Evolutionary conservation across 176 grass and related monocot species (phyloP).

Genomic region (Ananas comosus): DNA sequence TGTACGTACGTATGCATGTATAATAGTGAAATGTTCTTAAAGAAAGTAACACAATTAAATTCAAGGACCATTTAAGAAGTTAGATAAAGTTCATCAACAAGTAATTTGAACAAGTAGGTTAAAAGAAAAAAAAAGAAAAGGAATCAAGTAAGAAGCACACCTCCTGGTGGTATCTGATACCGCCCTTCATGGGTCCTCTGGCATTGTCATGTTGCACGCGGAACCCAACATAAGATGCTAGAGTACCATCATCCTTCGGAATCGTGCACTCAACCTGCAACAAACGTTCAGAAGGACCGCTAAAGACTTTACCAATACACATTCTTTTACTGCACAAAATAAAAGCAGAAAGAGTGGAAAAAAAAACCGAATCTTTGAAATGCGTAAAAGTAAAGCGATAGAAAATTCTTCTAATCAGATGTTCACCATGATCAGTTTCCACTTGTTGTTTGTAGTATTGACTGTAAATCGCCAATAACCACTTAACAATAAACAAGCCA

Average conservation of each 20-base stretch:
- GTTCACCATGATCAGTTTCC: too few relatives aligned
- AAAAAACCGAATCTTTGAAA: background rate
- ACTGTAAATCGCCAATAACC: background rate
- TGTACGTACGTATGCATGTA: too few relatives aligned
- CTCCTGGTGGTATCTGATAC: conserved; percentile 93
- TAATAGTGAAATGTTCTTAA: background rate
- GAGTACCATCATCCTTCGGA: conserved; percentile 76
- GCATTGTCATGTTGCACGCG: conserved; percentile 82
- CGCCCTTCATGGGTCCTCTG: conserved; percentile 93
- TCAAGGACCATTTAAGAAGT: conserved; percentile 22
- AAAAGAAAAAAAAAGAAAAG: conserved; percentile 14
- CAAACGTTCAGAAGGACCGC: conserved; percentile 8
- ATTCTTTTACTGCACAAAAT: background rate
- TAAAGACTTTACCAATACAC: background rate
- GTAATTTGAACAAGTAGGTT: conserved; percentile 14
- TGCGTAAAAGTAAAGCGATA: background rate
- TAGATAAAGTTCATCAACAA: conserved; percentile 16
- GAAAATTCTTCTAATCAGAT: too few relatives aligned
- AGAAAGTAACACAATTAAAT: background rate
- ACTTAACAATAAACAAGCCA: background rate
- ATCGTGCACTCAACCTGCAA: conserved; percentile 87
- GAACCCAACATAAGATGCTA: conserved; percentile 78
- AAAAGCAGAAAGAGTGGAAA: background rate
- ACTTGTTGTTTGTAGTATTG: too few relatives aligned
- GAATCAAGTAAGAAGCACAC: conserved; percentile 29